Percentiles rank a stretch among this genome's conserved stretches.
These are phyloP conservation scores for Lunasporangiospora selenospora DNA, from an alignment of 192 early-diverging fungal species.

Conservation along the genomic window DNA sequence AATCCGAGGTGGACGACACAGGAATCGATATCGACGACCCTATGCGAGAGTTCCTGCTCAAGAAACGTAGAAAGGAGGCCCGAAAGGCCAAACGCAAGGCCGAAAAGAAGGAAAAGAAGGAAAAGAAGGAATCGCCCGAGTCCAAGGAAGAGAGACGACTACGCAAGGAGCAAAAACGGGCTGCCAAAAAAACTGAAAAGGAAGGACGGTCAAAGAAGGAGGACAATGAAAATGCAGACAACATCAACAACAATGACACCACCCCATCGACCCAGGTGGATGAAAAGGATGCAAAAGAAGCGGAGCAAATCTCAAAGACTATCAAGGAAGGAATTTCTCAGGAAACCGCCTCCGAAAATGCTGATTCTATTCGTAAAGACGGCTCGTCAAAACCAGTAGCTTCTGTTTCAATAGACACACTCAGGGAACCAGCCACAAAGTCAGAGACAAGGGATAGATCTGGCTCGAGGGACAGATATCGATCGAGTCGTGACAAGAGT, in stretches of 20 bases:
- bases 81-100: conserved; percentile 47
- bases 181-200: conserved; percentile 22
- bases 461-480: conserved; percentile 4
- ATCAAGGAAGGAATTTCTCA: neutral
- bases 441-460: neutral
- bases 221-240: conserved; percentile 6
- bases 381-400: no score
- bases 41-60: conserved; percentile 74
- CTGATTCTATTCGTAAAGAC: no score
- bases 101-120: conserved; percentile 32
- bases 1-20: conserved; percentile 50
- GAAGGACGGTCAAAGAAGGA: conserved; percentile 10
- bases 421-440: neutral
- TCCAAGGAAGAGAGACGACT: conserved; percentile 33
- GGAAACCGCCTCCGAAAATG: neutral
- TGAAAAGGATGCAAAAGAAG: neutral
- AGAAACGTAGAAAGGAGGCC: conserved; percentile 64
- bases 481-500: neutral
- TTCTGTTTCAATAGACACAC: no score
- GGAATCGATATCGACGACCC: conserved; percentile 75
- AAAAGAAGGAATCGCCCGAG: conserved; percentile 14
- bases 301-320: neutral
- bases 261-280: no score
- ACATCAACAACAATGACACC: neutral
- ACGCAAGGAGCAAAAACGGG: conserved; percentile 22